A percentile compares a stretch with the other conserved stretches of the same genome.
These are phyloP conservation scores for Batrachochytrium dendrobatidis DNA, from an alignment of 371 early-diverging fungal genomes.

Conservation along the genomic window DNA sequence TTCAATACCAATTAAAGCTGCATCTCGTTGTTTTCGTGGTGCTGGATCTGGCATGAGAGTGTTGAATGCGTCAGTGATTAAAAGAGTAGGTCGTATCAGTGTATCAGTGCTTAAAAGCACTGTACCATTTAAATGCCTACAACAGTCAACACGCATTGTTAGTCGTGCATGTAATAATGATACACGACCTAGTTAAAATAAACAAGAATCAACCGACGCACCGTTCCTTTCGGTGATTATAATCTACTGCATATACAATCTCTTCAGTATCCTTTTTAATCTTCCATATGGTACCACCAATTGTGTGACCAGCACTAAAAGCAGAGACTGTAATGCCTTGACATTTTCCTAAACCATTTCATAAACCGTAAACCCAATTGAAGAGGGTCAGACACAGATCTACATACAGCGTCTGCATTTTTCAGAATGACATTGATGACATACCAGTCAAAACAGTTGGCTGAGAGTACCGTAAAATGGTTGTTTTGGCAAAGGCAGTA, in stretches of 20 bases:
- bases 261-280: conserved; percentile 90
- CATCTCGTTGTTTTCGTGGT: conserved; percentile 66
- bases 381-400: not conserved
- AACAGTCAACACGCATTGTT: not conserved
- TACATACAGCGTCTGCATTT: too few species aligned
- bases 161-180: not conserved
- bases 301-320: conserved; percentile 89
- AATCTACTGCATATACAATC: conserved; percentile 93
- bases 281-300: conserved; percentile 97
- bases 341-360: conserved; percentile 53
- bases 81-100: conserved; percentile 70
- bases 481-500: conserved; percentile 76
- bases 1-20: conserved; percentile 35
- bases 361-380: not conserved
- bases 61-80: conserved; percentile 88
- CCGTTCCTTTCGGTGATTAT: conserved; percentile 93
- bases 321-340: conserved; percentile 86
- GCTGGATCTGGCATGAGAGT: conserved; percentile 43
- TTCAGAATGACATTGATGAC: conserved; percentile 3
- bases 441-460: conserved; percentile 62
- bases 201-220: conserved; percentile 22
- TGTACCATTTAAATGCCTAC: conserved; percentile 78
- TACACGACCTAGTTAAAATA: not conserved
- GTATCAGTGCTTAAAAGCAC: conserved; percentile 63
- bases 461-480: conserved; percentile 85